Base-by-base conservation (phyloP, 495 filamentous ascomycete species). In the Beverwykella pulmonaria region DNA sequence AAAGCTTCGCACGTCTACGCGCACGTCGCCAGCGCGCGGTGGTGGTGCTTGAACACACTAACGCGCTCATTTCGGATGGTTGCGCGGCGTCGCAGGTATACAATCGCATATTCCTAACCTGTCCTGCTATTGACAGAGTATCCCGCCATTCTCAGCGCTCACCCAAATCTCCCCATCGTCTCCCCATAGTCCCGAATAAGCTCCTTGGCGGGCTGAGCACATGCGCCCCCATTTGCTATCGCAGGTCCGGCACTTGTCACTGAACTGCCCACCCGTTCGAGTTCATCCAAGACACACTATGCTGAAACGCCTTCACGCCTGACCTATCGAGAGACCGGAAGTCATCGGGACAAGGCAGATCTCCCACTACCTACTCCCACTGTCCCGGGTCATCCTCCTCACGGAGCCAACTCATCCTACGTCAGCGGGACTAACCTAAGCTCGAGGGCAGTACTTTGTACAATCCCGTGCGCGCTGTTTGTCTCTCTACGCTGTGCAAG, bases 211-310 rank as follows among this genome's bases (percentile, higher is more conserved):
- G 54, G 62, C 68, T 70, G 57, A 39, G 56, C 67, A 50, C 67
- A 44, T 70, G 67, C 34, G 36, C 29, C 66, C 27, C 68, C 25
- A 65, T 69, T 70, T 70, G 68, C 67, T 62, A 32, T 29, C 46
- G 57, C n/a, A 55, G 52, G 56, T 29, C 55, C 50, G 39, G 49
- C 62, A 66, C 62, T 61, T 49, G 30, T 58, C 23, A 2, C n/a
- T 46, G 25, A 48, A 25, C 20, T 22, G 19, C 53, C 57, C 53
- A 19, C 41, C 20, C 5, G 23, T 30, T 17, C 23, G 61, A 36
- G 23, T 23, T 39, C 34, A 19, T 59, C 58, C 22, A 50, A 62
- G 62, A 64, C 62, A 69, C 36, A 0, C 27, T 27, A 27, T 55
- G 62, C 49, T 44, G 67, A 61, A 61, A 65, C 62, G 53, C 47